Conservation (phyloP, 768 basidiomycete genomes). For the Russula earlei region DNA sequence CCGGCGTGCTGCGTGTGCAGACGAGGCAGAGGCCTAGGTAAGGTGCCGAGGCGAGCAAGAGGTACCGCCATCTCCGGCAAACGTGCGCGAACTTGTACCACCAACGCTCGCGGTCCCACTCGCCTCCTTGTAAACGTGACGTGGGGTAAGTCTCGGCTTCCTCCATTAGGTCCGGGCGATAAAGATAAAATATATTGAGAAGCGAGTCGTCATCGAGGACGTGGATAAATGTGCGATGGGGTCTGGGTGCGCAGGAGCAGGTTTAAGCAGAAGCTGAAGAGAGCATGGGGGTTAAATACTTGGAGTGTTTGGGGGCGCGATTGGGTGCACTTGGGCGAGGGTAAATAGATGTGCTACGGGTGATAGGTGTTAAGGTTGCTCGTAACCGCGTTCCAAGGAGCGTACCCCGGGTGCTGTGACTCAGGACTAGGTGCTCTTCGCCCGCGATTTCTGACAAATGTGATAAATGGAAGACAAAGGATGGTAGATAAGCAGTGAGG, state of each 20-base stretch:
- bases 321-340: not conserved
- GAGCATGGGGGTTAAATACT: not conserved
- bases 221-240: not conserved
- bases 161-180: not conserved
- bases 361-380: too few relatives aligned
- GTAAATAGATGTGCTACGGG: too few relatives aligned
- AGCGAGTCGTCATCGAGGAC: not conserved
- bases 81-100: not conserved
- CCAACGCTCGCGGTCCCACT: not conserved
- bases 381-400: too few relatives aligned
- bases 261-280: too few relatives aligned
- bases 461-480: too few relatives aligned
- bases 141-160: too few relatives aligned
- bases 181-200: not conserved
- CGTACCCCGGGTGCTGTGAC: not conserved
- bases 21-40: not conserved
- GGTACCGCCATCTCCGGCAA: not conserved
- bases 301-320: not conserved
- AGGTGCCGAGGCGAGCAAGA: not conserved
- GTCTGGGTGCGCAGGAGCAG: too few relatives aligned
- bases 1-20: not conserved
- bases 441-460: too few relatives aligned
- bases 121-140: not conserved
- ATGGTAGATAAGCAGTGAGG: too few relatives aligned
- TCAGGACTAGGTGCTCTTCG: not conserved